phyloP scores from a whole-genome alignment of 2,329 filamentous ascomycete species.

The Capronia coronata region DNA sequence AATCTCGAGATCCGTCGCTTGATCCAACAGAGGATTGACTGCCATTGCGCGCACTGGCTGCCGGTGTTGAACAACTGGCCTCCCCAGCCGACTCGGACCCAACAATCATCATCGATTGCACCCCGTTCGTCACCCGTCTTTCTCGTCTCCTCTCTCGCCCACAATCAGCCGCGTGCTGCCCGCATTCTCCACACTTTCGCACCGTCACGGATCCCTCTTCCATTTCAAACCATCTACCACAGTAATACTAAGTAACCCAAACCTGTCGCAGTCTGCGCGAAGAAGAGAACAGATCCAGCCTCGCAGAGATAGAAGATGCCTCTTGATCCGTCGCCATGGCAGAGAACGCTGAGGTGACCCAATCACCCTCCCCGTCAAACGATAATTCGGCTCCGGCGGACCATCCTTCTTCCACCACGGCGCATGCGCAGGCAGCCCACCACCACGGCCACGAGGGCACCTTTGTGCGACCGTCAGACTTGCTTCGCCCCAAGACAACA shows the following conservation, averaged over 20 bases:
- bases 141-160: not conserved
- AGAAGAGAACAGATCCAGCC: slow-evolving; percentile 6
- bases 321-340: slow-evolving; percentile 18
- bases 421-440: slow-evolving; percentile 7
- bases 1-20: not conserved
- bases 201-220: not conserved
- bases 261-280: not conserved
- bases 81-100: too few species aligned
- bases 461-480: slow-evolving; percentile 46
- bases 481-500: slow-evolving; percentile 38
- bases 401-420: slow-evolving; percentile 13
- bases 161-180: not conserved
- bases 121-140: not conserved
- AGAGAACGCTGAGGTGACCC: slow-evolving; percentile 23
- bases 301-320: slow-evolving; percentile 13
- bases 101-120: slow-evolving; percentile 3
- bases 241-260: too few species aligned
- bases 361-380: slow-evolving; percentile 12
- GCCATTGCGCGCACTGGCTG: too few species aligned
- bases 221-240: not conserved
- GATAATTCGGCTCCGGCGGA: slow-evolving; percentile 10
- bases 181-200: slow-evolving; percentile 4
- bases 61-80: too few species aligned
- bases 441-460: slow-evolving; percentile 38
- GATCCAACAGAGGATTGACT: too few species aligned